Base-by-base conservation (phyloP, 2,329 filamentous ascomycete genomes). In the Teratosphaeria epicoccoides region DNA sequence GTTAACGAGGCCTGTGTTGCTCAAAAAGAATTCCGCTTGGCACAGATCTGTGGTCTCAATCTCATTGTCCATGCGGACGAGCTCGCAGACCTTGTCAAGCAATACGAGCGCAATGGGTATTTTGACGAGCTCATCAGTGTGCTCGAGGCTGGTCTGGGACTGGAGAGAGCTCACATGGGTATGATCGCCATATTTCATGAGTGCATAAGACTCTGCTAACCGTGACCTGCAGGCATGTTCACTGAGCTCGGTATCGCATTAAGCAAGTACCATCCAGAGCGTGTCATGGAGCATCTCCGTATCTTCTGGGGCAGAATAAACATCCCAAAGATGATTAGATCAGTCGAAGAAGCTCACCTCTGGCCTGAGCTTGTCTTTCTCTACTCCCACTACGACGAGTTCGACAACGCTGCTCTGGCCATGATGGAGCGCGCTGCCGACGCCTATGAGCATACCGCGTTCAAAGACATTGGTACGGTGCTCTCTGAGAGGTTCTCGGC, bases 281-380 rank as follows among this genome's bases (percentile, higher is more conserved):
- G 87, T 55, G 82, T 96, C 23, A 96, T 98, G 91, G 93, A 98
- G 74, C 93, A 98, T 70, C 81, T 98, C 59, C 95, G 96, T 74
- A 81, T 98, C 49, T 98, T 98, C 82, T 98, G 93, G 93, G 87
- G 85, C 10, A 40, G 93, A 58, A 93, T 97, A 77, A 97, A 98
- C 72, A 89, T 97, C 62, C 93, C 91, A 25, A 96, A 96, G 81
- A 85, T 95, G 79, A 95, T 98, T 61, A 82, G 83, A 49, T 89
- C 88, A 24, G 91, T 85, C 71, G 91, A 97, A 76, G 88, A 95
- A 63, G 91, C 90, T 47, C 90, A 95, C 68, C 76, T 98, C 26
- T 98, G 93, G 93, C 91, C 93, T 0, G 93, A 98, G 73, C 77
- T 98, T 57, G 88, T 98, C 50, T 98, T 98, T 81, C 80, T 95